Evolutionary conservation across 2,329 filamentous ascomycete genomes (phyloP).

Genomic region (Stachybotrys chartarum): DNA sequence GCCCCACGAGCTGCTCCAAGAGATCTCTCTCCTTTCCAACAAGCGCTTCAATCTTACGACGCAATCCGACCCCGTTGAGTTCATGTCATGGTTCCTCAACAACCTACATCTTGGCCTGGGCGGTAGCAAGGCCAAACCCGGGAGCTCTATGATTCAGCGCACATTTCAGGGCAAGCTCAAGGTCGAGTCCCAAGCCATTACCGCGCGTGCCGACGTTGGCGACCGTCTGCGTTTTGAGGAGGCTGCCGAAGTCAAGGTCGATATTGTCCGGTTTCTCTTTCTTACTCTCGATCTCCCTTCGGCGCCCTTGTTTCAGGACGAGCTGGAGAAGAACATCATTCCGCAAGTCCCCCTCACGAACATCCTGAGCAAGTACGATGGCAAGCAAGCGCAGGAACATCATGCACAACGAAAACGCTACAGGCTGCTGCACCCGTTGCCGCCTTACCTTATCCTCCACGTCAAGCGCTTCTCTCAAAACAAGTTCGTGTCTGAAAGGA

Average conservation of each 20-base stretch:
- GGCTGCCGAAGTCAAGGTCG: constrained; percentile 70
- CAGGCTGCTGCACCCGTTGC: constrained; percentile 80
- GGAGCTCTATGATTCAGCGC: constrained; percentile 79
- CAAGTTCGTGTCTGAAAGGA: constrained; percentile 93
- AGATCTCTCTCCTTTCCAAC: constrained; percentile 81
- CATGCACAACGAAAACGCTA: constrained; percentile 84
- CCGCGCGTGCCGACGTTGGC: constrained; percentile 77
- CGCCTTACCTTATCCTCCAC: constrained; percentile 87
- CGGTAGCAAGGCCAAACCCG: constrained; percentile 79
- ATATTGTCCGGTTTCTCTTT: constrained; percentile 76
- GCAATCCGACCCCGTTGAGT: constrained; percentile 94
- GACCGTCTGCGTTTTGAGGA: constrained; percentile 92
- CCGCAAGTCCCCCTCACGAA: constrained; percentile 79
- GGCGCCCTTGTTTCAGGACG: constrained; percentile 92
- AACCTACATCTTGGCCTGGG: constrained; percentile 88
- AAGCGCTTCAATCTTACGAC: constrained; percentile 87
- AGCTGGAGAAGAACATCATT: constrained; percentile 91
- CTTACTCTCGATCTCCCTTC: constrained; percentile 89
- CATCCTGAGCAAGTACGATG: constrained; percentile 90
- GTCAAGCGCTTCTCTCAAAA: constrained; percentile 96
- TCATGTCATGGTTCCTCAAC: constrained; percentile 96
- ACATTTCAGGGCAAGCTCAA: constrained; percentile 91
- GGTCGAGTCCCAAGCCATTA: constrained; percentile 90
- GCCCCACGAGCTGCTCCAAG: constrained; percentile 92
- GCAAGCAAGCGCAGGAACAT: constrained; percentile 78